Percentiles rank a stretch among this genome's conserved stretches.
Conservation (phyloP, 495 filamentous ascomycete species). For the Neurospora sp. region DNA sequence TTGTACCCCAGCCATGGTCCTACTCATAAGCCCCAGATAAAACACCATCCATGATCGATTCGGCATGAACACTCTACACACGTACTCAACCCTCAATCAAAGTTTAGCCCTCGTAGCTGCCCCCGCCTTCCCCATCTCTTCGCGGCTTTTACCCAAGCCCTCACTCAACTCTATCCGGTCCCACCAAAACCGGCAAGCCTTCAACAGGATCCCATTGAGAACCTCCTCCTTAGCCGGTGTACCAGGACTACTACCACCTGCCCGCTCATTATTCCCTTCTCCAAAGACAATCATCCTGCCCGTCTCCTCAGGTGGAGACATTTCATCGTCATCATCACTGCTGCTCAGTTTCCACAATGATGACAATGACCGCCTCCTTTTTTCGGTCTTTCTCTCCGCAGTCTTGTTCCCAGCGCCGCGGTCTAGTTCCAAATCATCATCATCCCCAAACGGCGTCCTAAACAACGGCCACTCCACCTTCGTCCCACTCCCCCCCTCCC, state of each 20-base stretch:
- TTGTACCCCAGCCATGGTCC: background rate
- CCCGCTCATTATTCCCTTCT: conserved; percentile 50
- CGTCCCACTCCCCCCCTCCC: conserved; percentile 1
- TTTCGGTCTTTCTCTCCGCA: conserved; percentile 1
- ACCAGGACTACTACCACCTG: conserved; percentile 30
- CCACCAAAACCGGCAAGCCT: conserved; percentile 52
- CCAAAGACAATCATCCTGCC: conserved; percentile 45
- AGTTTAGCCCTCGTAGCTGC: conserved; percentile 5
- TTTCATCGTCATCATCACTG: background rate
- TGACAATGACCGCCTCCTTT: conserved; percentile 5
- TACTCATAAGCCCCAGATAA: background rate
- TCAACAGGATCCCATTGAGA: conserved; percentile 33
- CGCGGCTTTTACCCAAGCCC: conserved; percentile 23
- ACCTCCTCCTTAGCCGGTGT: conserved; percentile 30
- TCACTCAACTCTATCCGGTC: conserved; percentile 29
- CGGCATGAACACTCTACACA: background rate
- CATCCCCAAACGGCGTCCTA: conserved; percentile 12
- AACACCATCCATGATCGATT: background rate
- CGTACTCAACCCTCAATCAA: background rate
- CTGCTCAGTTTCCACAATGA: background rate
- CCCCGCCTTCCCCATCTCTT: background rate
- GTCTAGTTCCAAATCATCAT: background rate
- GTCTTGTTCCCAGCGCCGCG: background rate
- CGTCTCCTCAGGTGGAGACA: background rate
- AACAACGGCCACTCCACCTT: conserved; percentile 22